Base-by-base conservation (phyloP, 257 asterid genomes). In the Solanum sejunctum region DNA sequence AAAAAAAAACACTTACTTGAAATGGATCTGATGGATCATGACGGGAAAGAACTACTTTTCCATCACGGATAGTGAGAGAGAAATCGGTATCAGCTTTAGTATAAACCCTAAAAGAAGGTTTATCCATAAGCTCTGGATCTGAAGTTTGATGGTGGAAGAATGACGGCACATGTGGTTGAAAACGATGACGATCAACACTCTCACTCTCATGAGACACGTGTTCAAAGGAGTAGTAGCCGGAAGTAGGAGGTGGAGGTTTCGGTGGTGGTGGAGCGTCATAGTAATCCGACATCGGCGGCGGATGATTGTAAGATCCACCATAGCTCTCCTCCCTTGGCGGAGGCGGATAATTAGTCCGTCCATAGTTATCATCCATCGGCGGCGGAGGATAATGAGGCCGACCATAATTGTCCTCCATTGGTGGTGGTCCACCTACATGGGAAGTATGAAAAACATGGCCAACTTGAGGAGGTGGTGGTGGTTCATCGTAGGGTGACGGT, bases 61-160 rank as follows among this genome's bases (percentile, higher is more conserved):
- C 98, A 23, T 92, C 90, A n/a, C 95, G 94, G 85, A 95, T 91
- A 2, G 98, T 72, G 85, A 94, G 84, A 45, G 98, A 89, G 88
- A 85, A 94, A 81, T 91, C 89, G 21, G 92, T 72, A 83, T 91
- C 93, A 12, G 98, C 99, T 92, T 91, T 92, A 43, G 87, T 49
- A 71, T 85, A 95, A 84, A 95, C 87, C 92, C 91, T 92, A 17
- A 95, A 93, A 21, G 97, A 70, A n/a, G 97, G 95, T 49, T 84
- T 91, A 32, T 87, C 85, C 7, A 84, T 51, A 78, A 90, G 28
- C 82, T 90, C 90, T 2, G 43, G 85, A 80, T 36, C 70, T 77
- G 64, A 85, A 80, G 82, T 43, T 32, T 75, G 81, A 49, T 84
- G 90, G 17, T 83, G 86, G 72, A 90, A 88, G 6, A 69, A 84